Evolutionary conservation across 176 grass and related monocot genomes (phyloP).

Genomic region (Oryza glaberrima): DNA sequence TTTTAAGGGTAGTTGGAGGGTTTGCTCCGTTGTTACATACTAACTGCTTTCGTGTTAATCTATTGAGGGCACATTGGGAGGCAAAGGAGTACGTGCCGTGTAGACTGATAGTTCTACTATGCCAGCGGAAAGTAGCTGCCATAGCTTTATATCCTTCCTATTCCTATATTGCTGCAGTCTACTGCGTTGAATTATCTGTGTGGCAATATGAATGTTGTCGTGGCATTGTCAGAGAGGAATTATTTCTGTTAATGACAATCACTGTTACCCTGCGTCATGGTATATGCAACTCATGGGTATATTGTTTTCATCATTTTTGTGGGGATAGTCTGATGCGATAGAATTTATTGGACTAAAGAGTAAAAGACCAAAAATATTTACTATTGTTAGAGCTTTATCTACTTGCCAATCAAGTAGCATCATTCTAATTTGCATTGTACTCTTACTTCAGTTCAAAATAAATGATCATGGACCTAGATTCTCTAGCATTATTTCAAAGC

Average conservation of each 20-base stretch:
- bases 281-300: neutral
- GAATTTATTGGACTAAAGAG: neutral
- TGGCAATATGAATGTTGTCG: too few species aligned
- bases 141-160: too few species aligned
- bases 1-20: neutral
- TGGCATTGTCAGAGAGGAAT: neutral
- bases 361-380: neutral
- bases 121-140: too few species aligned
- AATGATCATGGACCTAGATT: slow-evolving; percentile 4
- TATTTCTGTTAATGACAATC: neutral
- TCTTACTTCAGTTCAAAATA: neutral
- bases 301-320: neutral
- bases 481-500: neutral
- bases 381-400: neutral
- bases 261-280: neutral
- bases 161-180: neutral
- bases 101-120: neutral
- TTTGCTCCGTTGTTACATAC: slow-evolving; percentile 1
- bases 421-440: neutral
- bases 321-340: neutral
- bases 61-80: neutral
- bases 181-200: too few species aligned
- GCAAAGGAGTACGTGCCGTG: neutral
- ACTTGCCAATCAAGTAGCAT: neutral
- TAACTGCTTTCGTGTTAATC: neutral